These are phyloP conservation scores for Cryptosporidium andersoni DNA, from an alignment of 169 alveolate species.

Conservation along the genomic window DNA sequence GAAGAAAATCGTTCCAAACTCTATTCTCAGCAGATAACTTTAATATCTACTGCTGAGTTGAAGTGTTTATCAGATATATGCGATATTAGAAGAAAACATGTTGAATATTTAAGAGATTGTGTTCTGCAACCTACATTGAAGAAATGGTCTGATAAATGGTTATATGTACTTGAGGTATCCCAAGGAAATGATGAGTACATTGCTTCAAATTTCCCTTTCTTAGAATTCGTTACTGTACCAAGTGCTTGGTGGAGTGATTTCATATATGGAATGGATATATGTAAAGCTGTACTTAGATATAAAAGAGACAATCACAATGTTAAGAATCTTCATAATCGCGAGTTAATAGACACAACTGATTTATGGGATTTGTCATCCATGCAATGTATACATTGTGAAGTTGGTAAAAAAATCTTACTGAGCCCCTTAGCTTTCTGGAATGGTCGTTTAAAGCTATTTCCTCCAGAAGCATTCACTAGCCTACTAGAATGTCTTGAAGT, in stretches of 20 bases:
- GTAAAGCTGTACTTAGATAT: constrained; percentile 9
- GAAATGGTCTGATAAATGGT: constrained; percentile 61
- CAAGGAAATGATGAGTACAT: constrained; percentile 24
- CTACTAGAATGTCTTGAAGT: constrained; percentile 23
- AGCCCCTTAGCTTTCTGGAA: constrained; percentile 63
- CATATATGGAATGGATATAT: constrained; percentile 61
- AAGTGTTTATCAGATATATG: constrained; percentile 19
- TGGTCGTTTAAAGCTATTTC: constrained; percentile 43
- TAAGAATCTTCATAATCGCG: constrained; percentile 13
- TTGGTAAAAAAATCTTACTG: neutral
- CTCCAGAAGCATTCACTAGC: constrained; percentile 39
- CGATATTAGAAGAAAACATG: constrained; percentile 43
- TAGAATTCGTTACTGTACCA: constrained; percentile 43
- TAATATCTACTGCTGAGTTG: neutral
- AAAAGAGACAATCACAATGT: constrained; percentile 18
- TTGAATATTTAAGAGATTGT: constrained; percentile 22
- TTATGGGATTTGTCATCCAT: too few species aligned
- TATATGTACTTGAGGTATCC: constrained; percentile 17
- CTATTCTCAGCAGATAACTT: neutral
- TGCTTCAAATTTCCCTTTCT: constrained; percentile 14
- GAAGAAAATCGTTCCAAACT: neutral
- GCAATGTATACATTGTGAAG: neutral
- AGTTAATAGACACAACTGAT: neutral
- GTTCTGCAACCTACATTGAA: constrained; percentile 42
- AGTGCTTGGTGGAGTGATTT: constrained; percentile 59